Conservation (phyloP, 306 rosid species). For the Glycyrrhiza uralensis region DNA sequence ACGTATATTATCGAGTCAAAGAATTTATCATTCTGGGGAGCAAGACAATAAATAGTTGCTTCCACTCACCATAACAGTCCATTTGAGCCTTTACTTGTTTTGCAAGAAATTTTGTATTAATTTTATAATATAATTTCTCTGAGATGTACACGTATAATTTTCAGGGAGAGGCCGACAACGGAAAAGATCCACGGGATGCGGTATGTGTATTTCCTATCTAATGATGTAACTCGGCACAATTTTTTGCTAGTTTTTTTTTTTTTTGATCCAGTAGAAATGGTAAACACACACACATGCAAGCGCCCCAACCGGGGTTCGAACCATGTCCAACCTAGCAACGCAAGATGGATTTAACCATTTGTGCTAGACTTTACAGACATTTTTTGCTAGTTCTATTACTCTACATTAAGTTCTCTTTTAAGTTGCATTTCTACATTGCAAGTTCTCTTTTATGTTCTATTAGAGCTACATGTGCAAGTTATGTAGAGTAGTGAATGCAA, state of each 20-base stretch:
- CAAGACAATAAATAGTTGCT: not conserved
- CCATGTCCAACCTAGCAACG: no score
- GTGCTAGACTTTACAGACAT: no score
- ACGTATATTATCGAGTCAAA: not conserved
- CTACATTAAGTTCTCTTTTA: no score
- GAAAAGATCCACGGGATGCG: constrained; percentile 68
- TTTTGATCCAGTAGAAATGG: no score
- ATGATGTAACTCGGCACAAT: not conserved
- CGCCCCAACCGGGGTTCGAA: no score
- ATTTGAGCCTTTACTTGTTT: not conserved
- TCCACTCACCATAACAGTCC: not conserved
- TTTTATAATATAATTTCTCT: not conserved
- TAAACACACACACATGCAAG: no score
- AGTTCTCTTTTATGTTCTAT: no score
- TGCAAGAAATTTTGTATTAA: not conserved
- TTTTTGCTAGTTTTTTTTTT: no score
- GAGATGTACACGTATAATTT: constrained; percentile 12
- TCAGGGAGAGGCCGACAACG: constrained; percentile 70
- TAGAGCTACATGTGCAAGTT: constrained; percentile 1
- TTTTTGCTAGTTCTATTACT: no score
- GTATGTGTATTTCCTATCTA: constrained; percentile 44
- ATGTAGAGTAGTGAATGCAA: not conserved
- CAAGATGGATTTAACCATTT: no score
- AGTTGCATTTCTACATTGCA: no score
- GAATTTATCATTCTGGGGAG: not conserved